These are phyloP conservation scores for Trichoderma citrinoviride DNA, from an alignment of 2,329 filamentous ascomycete species.

Conservation along the genomic window DNA sequence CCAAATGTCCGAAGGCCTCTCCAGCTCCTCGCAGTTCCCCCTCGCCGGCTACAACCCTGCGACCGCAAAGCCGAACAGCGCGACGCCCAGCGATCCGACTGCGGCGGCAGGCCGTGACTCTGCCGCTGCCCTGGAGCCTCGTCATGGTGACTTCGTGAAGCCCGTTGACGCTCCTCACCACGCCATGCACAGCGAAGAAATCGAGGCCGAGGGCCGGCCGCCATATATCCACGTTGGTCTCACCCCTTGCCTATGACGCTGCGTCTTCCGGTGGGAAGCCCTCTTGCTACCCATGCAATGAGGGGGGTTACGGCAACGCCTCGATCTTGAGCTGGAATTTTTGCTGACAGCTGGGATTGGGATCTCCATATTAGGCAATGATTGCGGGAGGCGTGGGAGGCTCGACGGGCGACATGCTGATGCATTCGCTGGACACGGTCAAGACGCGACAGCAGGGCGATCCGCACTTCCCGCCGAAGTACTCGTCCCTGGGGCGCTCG, in stretches of 20 bases:
- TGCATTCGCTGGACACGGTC: slow-evolving; percentile 98
- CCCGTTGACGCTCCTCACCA: slow-evolving; percentile 27
- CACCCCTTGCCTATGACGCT: neutral
- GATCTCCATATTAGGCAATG: slow-evolving; percentile 66
- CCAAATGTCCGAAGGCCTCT: slow-evolving; percentile 22
- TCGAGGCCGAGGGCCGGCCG: slow-evolving; percentile 44
- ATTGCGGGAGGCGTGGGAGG: slow-evolving; percentile 90
- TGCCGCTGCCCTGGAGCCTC: slow-evolving; percentile 27
- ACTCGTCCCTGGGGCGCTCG: slow-evolving; percentile 83
- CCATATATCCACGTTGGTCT: slow-evolving; percentile 44
- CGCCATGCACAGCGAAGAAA: slow-evolving; percentile 39
- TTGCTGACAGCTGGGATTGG: slow-evolving; percentile 10
- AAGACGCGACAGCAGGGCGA: slow-evolving; percentile 98
- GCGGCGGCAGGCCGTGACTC: slow-evolving; percentile 22
- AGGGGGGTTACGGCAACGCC: neutral
- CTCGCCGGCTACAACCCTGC: slow-evolving; percentile 21
- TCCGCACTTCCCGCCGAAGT: slow-evolving; percentile 87
- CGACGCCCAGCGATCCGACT: slow-evolving; percentile 24
- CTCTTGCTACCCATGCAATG: neutral
- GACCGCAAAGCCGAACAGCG: slow-evolving; percentile 17
- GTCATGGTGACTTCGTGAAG: slow-evolving; percentile 35
- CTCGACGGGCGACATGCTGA: slow-evolving; percentile 91
- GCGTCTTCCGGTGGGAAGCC: neutral
- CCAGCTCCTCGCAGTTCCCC: slow-evolving; percentile 17
- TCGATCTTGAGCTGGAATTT: neutral